Evolutionary conservation across 2,329 filamentous ascomycete species (phyloP).

Genomic region (Hypoxylon sp.): DNA sequence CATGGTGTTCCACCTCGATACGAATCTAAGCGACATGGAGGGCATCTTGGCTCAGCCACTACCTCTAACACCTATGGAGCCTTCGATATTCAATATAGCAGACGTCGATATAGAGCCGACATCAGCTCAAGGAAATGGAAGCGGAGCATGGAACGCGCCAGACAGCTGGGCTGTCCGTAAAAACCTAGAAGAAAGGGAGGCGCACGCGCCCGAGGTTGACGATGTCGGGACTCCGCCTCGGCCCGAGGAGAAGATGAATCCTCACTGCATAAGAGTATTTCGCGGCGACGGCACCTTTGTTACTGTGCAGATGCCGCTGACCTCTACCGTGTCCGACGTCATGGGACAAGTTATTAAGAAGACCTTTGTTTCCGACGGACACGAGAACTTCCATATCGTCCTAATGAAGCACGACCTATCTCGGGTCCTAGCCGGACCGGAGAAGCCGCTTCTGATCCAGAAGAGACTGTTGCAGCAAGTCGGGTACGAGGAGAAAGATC

Average conservation of each 20-base stretch:
- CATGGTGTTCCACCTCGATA: slow-evolving; percentile 80
- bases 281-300: slow-evolving; percentile 93
- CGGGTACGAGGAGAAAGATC: slow-evolving; percentile 86
- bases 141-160: slow-evolving; percentile 85
- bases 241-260: slow-evolving; percentile 75
- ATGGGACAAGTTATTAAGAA: slow-evolving; percentile 93
- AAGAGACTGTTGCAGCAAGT: slow-evolving; percentile 90
- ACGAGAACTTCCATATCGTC: slow-evolving; percentile 95
- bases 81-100: slow-evolving; percentile 52
- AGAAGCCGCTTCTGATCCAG: slow-evolving; percentile 89
- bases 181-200: slow-evolving; percentile 69
- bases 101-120: slow-evolving; percentile 41
- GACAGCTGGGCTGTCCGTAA: slow-evolving; percentile 95
- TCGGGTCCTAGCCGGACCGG: slow-evolving; percentile 77
- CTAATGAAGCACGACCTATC: slow-evolving; percentile 92
- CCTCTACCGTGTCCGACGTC: slow-evolving; percentile 85
- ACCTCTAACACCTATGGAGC: slow-evolving; percentile 75
- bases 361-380: slow-evolving; percentile 86
- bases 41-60: slow-evolving; percentile 80
- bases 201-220: slow-evolving; percentile 67
- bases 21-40: slow-evolving; percentile 88
- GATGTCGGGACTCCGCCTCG: slow-evolving; percentile 72
- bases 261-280: slow-evolving; percentile 95
- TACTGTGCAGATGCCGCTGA: slow-evolving; percentile 83
- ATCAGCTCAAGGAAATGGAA: slow-evolving; percentile 53